Conservation (phyloP, 1,284 basidiomycete genomes). For the Coriolopsis trogii region DNA sequence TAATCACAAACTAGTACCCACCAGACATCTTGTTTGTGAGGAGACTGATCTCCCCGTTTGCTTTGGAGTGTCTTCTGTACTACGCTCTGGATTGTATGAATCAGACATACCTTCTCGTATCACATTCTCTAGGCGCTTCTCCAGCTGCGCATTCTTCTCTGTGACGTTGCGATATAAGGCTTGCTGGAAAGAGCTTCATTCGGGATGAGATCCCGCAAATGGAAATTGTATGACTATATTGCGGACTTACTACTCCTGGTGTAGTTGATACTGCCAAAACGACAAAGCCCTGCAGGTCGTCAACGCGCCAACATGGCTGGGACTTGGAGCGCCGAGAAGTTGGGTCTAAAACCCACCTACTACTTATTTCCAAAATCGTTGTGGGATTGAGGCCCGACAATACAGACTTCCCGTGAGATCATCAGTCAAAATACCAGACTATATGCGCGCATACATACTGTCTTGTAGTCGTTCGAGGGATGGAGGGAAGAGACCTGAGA, state of each 20-base stretch:
- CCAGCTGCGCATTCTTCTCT: constrained; percentile 77
- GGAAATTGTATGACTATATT: not conserved
- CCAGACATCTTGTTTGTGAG: constrained; percentile 68
- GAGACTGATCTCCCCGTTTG: constrained; percentile 76
- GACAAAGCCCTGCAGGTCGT: constrained; percentile 63
- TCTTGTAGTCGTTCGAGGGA: constrained; percentile 87
- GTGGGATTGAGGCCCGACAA: constrained; percentile 76
- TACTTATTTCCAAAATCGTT: constrained; percentile 77
- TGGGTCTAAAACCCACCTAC: constrained; percentile 69
- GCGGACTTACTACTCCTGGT: constrained; percentile 71
- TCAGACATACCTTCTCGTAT: constrained; percentile 68
- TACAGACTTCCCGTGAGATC: constrained; percentile 62
- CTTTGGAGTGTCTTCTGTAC: constrained; percentile 41
- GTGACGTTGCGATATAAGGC: constrained; percentile 77
- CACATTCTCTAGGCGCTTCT: constrained; percentile 81
- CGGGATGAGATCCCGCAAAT: not conserved
- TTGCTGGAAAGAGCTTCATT: constrained; percentile 73
- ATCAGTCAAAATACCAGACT: constrained; percentile 2
- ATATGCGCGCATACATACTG: constrained; percentile 46
- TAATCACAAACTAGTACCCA: constrained; percentile 28
- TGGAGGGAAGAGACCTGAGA: constrained; percentile 73
- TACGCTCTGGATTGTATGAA: not conserved
- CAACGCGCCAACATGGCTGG: too few relatives aligned
- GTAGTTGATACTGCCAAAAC: constrained; percentile 87
- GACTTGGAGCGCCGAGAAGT: too few relatives aligned